Conservation (phyloP, 495 filamentous ascomycete genomes). For the Geopyxis carbonaria region DNA sequence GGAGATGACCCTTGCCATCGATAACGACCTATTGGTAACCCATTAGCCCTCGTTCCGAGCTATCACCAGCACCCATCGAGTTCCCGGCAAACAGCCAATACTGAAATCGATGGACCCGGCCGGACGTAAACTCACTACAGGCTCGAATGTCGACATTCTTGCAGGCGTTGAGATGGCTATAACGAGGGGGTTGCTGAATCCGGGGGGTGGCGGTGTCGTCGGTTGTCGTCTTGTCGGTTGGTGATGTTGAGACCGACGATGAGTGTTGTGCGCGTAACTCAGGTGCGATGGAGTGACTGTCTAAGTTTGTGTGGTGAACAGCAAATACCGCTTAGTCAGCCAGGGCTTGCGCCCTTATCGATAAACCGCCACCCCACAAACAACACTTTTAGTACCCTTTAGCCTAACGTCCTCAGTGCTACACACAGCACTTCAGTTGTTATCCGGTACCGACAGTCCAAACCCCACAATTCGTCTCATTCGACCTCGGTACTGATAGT, state of each 20-base stretch:
- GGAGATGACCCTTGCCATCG: slow-evolving; percentile 99
- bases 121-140: slow-evolving; percentile 58
- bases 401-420: too few relatives aligned
- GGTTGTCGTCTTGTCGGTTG: slow-evolving; percentile 17
- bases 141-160: slow-evolving; percentile 97
- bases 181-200: slow-evolving; percentile 25
- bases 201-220: slow-evolving; percentile 22
- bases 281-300: too few relatives aligned
- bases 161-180: slow-evolving; percentile 29
- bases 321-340: too few relatives aligned
- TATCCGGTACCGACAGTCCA: too few relatives aligned
- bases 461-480: too few relatives aligned
- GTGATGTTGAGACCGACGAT: slow-evolving; percentile 15
- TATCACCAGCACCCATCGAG: slow-evolving; percentile 5
- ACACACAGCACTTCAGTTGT: too few relatives aligned
- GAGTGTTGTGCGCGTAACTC: slow-evolving; percentile 13
- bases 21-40: slow-evolving; percentile 58
- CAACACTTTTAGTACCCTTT: too few relatives aligned
- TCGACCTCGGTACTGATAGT: too few relatives aligned
- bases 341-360: too few relatives aligned
- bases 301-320: too few relatives aligned
- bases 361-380: too few relatives aligned
- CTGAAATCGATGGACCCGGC: slow-evolving; percentile 4
- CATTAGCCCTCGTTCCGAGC: slow-evolving; percentile 14
- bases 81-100: slow-evolving; percentile 2